Conservation (phyloP, 2,329 filamentous ascomycete genomes). For the Botrytis porri region DNA sequence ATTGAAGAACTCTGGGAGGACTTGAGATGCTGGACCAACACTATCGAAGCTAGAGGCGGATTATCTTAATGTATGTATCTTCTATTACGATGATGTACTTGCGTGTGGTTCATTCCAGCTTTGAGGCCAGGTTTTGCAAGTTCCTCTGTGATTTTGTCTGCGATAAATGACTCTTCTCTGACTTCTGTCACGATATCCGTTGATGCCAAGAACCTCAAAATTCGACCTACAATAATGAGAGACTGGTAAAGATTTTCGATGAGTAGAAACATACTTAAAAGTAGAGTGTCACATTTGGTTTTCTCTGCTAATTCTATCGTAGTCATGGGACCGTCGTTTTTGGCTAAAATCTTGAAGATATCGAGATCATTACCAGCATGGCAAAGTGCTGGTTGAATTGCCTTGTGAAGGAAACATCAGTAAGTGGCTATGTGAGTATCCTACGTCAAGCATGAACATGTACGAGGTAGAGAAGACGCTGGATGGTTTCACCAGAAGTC, state of each 20-base stretch:
- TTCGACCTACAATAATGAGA: neutral
- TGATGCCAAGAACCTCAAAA: neutral
- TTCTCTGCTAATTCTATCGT: neutral
- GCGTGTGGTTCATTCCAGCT: slow-evolving; percentile 7
- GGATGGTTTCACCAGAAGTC: neutral
- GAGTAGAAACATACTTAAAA: neutral
- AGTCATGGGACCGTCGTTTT: neutral
- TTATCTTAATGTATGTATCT: neutral
- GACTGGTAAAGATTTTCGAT: neutral
- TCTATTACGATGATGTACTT: neutral
- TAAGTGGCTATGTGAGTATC: neutral
- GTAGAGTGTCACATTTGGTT: neutral
- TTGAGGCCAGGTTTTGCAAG: neutral
- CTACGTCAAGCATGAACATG: no score
- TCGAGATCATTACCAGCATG: slow-evolving; percentile 1
- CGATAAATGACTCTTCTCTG: neutral
- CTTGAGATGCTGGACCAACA: neutral
- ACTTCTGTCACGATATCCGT: neutral
- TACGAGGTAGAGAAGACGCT: neutral
- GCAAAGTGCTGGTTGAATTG: slow-evolving; percentile 1
- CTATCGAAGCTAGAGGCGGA: neutral
- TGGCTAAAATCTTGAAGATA: neutral
- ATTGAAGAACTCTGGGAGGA: neutral
- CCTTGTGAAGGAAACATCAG: neutral
- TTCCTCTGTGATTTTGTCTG: neutral